Conservation (phyloP, 345 rosid genomes). For the Euphorbia peplus region DNA sequence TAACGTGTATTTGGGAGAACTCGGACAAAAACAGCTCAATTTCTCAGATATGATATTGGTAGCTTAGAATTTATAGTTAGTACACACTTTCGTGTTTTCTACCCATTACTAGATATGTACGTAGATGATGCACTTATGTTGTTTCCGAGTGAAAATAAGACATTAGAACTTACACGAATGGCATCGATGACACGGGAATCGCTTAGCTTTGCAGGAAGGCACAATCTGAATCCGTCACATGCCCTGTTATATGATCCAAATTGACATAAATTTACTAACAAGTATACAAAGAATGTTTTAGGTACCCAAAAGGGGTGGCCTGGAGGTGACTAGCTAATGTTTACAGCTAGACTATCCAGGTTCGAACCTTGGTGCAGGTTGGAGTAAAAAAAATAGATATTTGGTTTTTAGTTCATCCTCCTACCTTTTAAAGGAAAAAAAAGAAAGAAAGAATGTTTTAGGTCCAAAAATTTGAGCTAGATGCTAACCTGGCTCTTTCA, state of each 20-base stretch:
- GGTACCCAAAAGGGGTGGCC: too few relatives aligned
- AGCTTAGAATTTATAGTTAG: neutral
- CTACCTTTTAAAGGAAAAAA: too few relatives aligned
- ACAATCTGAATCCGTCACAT: neutral
- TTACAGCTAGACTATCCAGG: too few relatives aligned
- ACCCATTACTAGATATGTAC: neutral
- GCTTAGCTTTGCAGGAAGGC: constrained; percentile 5
- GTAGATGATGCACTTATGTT: neutral
- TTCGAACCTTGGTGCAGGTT: too few relatives aligned
- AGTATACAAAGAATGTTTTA: neutral
- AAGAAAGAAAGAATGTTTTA: neutral
- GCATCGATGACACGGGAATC: neutral
- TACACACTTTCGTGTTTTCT: neutral
- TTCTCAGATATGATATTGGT: neutral
- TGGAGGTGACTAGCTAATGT: too few relatives aligned
- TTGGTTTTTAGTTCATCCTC: too few relatives aligned
- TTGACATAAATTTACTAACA: neutral
- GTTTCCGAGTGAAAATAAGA: neutral
- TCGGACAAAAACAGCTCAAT: neutral
- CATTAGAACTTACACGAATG: neutral
- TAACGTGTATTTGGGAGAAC: neutral
- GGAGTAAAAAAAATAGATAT: too few relatives aligned
- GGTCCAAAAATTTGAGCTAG: neutral
- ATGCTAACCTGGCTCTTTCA: constrained; percentile 40
- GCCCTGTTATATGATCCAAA: constrained; percentile 6